A percentile compares a stretch with the other conserved stretches of the same genome.
Evolutionary conservation across 495 filamentous ascomycete species (phyloP).

Genomic region (Aspergillus hancockii): DNA sequence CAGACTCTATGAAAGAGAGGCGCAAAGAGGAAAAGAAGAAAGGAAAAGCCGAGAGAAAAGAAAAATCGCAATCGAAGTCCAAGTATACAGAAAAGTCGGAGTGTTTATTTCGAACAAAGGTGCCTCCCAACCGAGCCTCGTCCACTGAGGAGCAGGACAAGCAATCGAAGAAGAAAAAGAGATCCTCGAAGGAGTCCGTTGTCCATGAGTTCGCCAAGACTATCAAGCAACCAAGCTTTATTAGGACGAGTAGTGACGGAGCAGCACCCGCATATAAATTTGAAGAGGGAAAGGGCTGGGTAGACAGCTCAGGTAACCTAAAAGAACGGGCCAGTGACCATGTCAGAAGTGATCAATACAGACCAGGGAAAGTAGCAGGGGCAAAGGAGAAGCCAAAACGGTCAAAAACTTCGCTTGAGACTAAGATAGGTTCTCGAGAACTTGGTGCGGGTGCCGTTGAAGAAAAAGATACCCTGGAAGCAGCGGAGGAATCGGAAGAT

Average conservation of each 20-base stretch:
- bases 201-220: constrained; percentile 84
- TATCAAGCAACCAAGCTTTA: constrained; percentile 73
- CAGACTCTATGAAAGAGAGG: constrained; percentile 50
- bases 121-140: constrained; percentile 61
- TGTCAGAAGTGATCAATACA: constrained; percentile 33
- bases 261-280: constrained; percentile 36
- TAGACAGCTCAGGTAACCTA: constrained; percentile 75
- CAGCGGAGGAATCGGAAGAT: constrained; percentile 38
- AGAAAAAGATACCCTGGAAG: constrained; percentile 4
- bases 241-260: constrained; percentile 50
- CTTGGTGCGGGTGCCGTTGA: not conserved
- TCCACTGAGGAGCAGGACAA: constrained; percentile 39
- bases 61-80: constrained; percentile 62
- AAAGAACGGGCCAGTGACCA: constrained; percentile 58
- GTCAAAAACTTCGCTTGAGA: constrained; percentile 5
- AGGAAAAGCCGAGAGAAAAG: constrained; percentile 53
- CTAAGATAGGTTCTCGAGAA: not conserved
- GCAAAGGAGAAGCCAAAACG: constrained; percentile 38
- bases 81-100: constrained; percentile 78
- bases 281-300: constrained; percentile 81
- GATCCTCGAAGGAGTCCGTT: constrained; percentile 55
- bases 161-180: constrained; percentile 52
- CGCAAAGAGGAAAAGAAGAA: constrained; percentile 51
- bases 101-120: constrained; percentile 76
- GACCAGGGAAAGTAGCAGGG: constrained; percentile 38